A percentile compares a stretch with the other conserved stretches of the same genome.
Evolutionary conservation across 2,329 filamentous ascomycete genomes (phyloP).

Genomic region (Fusarium pseudoanthophilum): DNA sequence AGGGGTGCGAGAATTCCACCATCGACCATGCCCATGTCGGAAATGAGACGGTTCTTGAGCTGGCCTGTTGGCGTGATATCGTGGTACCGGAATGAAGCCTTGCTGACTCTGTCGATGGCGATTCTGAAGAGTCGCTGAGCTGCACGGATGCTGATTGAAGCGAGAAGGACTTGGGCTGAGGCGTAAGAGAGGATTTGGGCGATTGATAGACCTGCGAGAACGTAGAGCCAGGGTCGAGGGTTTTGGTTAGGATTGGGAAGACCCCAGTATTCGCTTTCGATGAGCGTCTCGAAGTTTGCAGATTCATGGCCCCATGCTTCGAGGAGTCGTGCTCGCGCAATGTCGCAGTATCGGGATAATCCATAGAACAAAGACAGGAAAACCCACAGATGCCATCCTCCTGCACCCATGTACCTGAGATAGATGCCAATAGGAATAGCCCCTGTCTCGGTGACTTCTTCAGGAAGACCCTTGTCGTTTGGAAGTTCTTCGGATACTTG

Average conservation of each 20-base stretch:
- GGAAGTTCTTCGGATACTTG: conserved; percentile 43
- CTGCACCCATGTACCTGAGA: conserved; percentile 86
- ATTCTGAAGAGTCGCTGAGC: conserved; percentile 79
- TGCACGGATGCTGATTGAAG: conserved; percentile 82
- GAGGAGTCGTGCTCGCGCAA: conserved; percentile 81
- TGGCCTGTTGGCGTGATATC: conserved; percentile 89
- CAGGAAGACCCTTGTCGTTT: conserved; percentile 44
- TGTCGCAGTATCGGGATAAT: conserved; percentile 70
- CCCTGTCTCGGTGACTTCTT: conserved; percentile 62
- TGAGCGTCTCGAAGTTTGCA: conserved; percentile 32
- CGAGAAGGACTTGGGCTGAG: conserved; percentile 72
- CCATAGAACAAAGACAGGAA: conserved; percentile 71
- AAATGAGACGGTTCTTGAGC: conserved; percentile 91
- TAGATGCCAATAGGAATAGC: conserved; percentile 81
- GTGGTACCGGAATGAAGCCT: conserved; percentile 89
- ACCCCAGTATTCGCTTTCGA: conserved; percentile 41
- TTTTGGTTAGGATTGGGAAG: conserved; percentile 73
- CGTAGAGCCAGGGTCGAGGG: conserved; percentile 78
- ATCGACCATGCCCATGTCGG: conserved; percentile 89
- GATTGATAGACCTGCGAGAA: conserved; percentile 74
- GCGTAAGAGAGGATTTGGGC: conserved; percentile 69
- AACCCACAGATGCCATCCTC: conserved; percentile 78
- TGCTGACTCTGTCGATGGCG: conserved; percentile 78
- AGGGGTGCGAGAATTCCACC: conserved; percentile 84
- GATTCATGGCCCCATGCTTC: conserved; percentile 83